Evolutionary conservation across 129 eudicot genomes (phyloP).

Genomic region (Flaveria sonorensis): DNA sequence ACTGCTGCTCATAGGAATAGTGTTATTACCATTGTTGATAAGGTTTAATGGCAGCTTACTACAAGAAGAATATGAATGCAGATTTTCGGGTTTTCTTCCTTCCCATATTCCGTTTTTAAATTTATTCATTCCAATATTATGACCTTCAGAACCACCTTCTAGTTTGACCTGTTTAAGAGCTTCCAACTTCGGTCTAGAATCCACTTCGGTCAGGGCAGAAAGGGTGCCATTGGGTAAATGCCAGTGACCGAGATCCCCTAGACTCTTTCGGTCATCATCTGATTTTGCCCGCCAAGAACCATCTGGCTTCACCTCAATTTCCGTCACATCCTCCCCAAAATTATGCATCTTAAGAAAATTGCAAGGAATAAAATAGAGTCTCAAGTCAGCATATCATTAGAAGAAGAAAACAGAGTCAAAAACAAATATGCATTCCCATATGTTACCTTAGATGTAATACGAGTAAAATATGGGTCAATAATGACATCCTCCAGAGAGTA

Average conservation of each 20-base stretch:
- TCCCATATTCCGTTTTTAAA: conserved; percentile 66
- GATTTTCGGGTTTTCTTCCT: conserved; percentile 52
- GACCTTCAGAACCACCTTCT: conserved; percentile 68
- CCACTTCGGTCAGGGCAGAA: conserved; percentile 40
- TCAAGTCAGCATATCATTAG: not conserved
- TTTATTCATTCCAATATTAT: conserved; percentile 66
- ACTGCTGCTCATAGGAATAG: conserved; percentile 85
- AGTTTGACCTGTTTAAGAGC: conserved; percentile 60
- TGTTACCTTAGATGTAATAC: conserved; percentile 75
- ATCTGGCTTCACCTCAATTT: conserved; percentile 92
- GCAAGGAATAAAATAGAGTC: not conserved
- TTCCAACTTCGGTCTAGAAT: conserved; percentile 52
- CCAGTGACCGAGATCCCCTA: conserved; percentile 80
- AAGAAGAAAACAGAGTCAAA: conserved; percentile 2
- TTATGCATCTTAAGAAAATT: conserved; percentile 50
- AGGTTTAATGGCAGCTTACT: conserved; percentile 41
- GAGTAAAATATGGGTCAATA: conserved; percentile 85
- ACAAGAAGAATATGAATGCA: conserved; percentile 46
- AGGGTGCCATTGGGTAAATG: conserved; percentile 79
- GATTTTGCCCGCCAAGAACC: conserved; percentile 93
- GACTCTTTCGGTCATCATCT: conserved; percentile 65
- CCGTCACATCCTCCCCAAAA: conserved; percentile 81
- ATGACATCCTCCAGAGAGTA: conserved; percentile 80
- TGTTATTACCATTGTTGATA: conserved; percentile 40
- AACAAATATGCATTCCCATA: not conserved